Evolutionary conservation across 768 basidiomycete species (phyloP), one percentile per base, ranked within the genome.

Genomic region (Trametes cingulata): DNA sequence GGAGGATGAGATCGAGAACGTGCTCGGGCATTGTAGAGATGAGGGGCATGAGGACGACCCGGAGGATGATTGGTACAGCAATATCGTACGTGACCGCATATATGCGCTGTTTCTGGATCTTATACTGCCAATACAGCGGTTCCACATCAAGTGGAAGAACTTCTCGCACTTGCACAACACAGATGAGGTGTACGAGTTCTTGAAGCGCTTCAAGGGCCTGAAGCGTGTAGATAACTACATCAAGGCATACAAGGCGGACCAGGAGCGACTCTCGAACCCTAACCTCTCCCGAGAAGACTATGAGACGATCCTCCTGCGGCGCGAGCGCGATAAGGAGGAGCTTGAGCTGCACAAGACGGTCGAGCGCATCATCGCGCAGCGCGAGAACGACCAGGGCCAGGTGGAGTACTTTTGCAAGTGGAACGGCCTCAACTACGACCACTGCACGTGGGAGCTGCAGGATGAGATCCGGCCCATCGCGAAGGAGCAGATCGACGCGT

Each of bases 181-280:
- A n/a, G 96, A 98, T 71, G 97, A 99, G 75, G 88, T 88, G 15
- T 97, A 98, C 78, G 88, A 94, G 70, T 98, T 96, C 74, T 78
- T 98, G 60, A 98, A 96, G 74, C 85, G 90, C 24, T 98, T 90
- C 83, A 91, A 88, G 71, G 97, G 97, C 25, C 81, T 97, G 66
- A 98, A 98, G 74, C 91, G 95, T 51, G 93, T 99, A 63, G 97
- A 98, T 77, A 98, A 99, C 75, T 99, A 98, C 75, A 97, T 99
- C 83, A 96, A 95, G 71, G 83, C 85, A 35, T 91, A 90, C 77
- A 91, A 90, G 70, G 67, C 72, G 0, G 93, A 91, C 78, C 85
- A 90, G 64, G 78, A 82, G 24, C 83, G 84, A 47, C 79, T 90
- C 27, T 76, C 79, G 40, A 79, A 84, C 1, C 85, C 88, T 1